Evolutionary conservation across 345 rosid species (phyloP).

Genomic region (rapeseed (Brassica napus)): DNA sequence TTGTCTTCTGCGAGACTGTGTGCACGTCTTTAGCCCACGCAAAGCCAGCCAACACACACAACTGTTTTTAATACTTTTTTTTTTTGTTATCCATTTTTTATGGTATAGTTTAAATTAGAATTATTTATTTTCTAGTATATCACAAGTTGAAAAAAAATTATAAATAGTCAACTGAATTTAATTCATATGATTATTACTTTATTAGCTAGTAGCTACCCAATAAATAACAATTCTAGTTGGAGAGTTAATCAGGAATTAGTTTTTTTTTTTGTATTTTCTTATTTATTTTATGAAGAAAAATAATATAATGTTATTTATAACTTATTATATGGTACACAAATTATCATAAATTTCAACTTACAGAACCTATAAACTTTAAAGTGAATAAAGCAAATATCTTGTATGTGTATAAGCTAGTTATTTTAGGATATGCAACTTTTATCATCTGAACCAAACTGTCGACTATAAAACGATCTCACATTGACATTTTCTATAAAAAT

Average conservation of each 20-base stretch:
- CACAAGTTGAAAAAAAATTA: background rate
- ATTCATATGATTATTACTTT: background rate
- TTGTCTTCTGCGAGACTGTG: constrained; percentile 13
- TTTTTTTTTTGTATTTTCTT: background rate
- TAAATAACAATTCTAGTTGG: background rate
- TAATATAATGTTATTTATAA: background rate
- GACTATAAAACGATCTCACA: background rate
- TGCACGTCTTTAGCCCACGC: constrained; percentile 33
- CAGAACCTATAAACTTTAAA: background rate
- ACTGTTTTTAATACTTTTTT: background rate
- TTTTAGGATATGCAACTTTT: too few species aligned
- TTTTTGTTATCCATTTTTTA: background rate
- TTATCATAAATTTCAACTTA: background rate
- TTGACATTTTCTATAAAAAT: too few species aligned
- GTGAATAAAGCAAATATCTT: background rate
- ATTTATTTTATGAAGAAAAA: background rate
- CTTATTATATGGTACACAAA: background rate
- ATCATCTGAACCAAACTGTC: background rate
- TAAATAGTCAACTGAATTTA: background rate
- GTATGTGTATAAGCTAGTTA: background rate
- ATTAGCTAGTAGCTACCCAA: background rate
- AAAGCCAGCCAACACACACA: constrained; percentile 16
- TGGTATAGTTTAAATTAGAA: background rate
- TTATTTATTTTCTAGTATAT: background rate
- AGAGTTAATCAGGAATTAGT: background rate